Evolutionary conservation across 116 monocot genomes (phyloP).

Genomic region (Posidonia oceanica): DNA sequence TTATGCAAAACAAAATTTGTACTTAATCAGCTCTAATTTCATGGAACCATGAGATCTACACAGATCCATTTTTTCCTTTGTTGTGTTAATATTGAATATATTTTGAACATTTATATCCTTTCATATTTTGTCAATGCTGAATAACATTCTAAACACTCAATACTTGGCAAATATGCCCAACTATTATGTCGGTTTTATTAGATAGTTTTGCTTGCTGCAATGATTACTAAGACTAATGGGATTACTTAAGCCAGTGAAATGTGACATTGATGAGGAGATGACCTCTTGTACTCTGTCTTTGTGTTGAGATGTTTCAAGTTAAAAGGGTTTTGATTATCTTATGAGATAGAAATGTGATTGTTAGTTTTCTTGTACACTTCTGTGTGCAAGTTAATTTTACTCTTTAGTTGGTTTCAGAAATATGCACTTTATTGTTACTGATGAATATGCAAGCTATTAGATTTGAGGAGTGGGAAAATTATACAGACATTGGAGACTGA

Average conservation of each 20-base stretch:
- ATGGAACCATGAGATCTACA: not conserved
- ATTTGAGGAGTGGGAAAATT: constrained; percentile 83
- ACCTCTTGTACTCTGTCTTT: no score
- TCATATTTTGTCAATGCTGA: no score
- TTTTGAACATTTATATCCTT: no score
- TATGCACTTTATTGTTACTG: not conserved
- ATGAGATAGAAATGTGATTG: not conserved
- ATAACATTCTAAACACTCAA: no score
- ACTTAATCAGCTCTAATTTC: not conserved
- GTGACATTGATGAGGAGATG: no score
- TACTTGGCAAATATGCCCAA: no score
- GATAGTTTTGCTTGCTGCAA: no score
- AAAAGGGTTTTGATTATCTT: not conserved
- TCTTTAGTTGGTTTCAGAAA: not conserved
- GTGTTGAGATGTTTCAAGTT: no score
- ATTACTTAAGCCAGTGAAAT: no score
- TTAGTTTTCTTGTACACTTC: not conserved
- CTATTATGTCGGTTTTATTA: no score
- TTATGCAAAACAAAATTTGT: not conserved
- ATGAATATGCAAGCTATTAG: constrained; percentile 56
- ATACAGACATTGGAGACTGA: constrained; percentile 72
- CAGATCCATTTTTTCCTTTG: not conserved
- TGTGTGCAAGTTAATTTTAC: not conserved
- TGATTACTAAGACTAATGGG: no score
- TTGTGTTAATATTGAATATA: no score